Evolutionary conservation across 305 asterid genomes (phyloP).

Genomic region (Fraxinus platypoda): DNA sequence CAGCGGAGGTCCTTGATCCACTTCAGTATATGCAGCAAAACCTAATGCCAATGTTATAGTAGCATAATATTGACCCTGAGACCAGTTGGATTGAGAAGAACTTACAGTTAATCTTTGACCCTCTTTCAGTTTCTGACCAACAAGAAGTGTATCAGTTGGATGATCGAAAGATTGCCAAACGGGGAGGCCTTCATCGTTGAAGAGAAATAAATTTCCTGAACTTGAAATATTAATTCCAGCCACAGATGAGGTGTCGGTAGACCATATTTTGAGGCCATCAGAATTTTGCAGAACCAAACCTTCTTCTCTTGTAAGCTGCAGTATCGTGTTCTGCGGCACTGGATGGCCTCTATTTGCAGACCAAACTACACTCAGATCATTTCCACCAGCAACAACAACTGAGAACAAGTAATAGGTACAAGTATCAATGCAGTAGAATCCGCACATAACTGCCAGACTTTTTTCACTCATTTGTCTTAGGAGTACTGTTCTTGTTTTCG

Average conservation of each 20-base stretch:
- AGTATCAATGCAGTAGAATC: neutral
- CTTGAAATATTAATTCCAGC: neutral
- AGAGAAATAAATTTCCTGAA: constrained; percentile 19
- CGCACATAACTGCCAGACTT: neutral
- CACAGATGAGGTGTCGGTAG: neutral
- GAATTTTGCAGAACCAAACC: constrained; percentile 8
- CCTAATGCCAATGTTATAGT: neutral
- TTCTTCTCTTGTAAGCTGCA: constrained; percentile 4
- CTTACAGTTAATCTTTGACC: neutral
- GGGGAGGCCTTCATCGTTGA: neutral
- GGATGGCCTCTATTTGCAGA: constrained; percentile 11
- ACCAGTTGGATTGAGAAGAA: neutral
- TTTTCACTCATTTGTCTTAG: neutral
- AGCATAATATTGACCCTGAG: neutral
- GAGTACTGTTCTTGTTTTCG: neutral
- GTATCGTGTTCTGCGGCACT: neutral
- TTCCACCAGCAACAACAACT: neutral
- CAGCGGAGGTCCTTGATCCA: neutral
- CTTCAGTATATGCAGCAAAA: neutral
- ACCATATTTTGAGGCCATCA: constrained; percentile 9
- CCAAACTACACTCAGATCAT: constrained; percentile 5
- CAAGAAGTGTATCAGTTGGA: neutral
- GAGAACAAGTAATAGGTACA: neutral
- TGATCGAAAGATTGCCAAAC: constrained; percentile 22
- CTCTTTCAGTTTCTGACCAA: neutral